Evolutionary conservation across 768 basidiomycete genomes (phyloP).

Genomic region (Aureoboletus auriporus): DNA sequence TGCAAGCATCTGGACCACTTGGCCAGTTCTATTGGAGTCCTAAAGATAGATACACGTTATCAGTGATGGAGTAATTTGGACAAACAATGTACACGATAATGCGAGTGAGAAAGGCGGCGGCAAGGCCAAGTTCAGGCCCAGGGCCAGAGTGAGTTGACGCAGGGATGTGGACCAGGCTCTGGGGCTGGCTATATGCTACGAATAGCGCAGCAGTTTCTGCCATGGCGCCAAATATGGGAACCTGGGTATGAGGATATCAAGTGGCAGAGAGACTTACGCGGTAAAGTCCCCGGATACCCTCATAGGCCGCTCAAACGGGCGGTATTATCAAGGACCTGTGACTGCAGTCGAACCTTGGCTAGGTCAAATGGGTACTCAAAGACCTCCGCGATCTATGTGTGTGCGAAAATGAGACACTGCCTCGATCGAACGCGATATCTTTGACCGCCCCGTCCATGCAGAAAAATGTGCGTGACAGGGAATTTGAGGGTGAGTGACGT

Average conservation of each 20-base stretch:
- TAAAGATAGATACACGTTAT: slow-evolving; percentile 24
- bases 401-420: slow-evolving; percentile 33
- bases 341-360: slow-evolving; percentile 87
- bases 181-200: slow-evolving; percentile 70
- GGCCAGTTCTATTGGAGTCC: slow-evolving; percentile 89
- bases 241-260: slow-evolving; percentile 37
- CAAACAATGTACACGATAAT: slow-evolving; percentile 66
- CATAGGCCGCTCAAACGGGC: slow-evolving; percentile 56
- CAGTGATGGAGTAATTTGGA: background rate
- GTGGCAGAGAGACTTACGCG: slow-evolving; percentile 32
- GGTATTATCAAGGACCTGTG: slow-evolving; percentile 73
- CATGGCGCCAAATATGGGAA: slow-evolving; percentile 84
- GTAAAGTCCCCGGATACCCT: slow-evolving; percentile 57
- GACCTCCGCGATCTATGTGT: slow-evolving; percentile 57
- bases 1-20: slow-evolving; percentile 86
- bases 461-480: no score
- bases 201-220: slow-evolving; percentile 85
- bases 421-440: slow-evolving; percentile 40
- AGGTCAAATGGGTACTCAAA: slow-evolving; percentile 94
- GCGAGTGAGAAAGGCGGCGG: slow-evolving; percentile 72
- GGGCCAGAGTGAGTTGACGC: slow-evolving; percentile 40
- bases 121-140: slow-evolving; percentile 65
- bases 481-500: slow-evolving; percentile 19
- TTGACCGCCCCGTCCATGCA: slow-evolving; percentile 32
- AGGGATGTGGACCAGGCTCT: slow-evolving; percentile 23